These are phyloP conservation scores for Achaetomium macrosporum DNA, from an alignment of 2,329 filamentous ascomycete genomes.

Conservation along the genomic window DNA sequence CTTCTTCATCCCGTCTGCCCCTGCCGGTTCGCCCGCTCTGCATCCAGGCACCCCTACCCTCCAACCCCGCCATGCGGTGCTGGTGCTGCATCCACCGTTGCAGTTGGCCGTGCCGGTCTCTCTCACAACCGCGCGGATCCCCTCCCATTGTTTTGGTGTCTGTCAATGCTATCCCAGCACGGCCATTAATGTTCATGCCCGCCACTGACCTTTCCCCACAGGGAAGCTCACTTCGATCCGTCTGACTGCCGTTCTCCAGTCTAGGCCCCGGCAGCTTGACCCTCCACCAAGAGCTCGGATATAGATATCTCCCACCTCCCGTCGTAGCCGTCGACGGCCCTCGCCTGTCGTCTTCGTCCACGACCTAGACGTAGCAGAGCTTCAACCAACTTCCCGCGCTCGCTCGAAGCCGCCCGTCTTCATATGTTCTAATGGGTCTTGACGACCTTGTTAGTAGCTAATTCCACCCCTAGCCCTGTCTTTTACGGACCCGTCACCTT, in stretches of 20 bases:
- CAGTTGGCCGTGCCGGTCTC: slow-evolving; percentile 34
- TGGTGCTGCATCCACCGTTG: slow-evolving; percentile 29
- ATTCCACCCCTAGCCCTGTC: slow-evolving; percentile 13
- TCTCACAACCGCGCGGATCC: slow-evolving; percentile 34
- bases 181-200: slow-evolving; percentile 36
- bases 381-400: slow-evolving; percentile 40
- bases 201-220: slow-evolving; percentile 31
- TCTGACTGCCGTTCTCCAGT: slow-evolving; percentile 34
- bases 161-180: slow-evolving; percentile 33
- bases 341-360: slow-evolving; percentile 18
- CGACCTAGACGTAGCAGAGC: slow-evolving; percentile 30
- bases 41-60: slow-evolving; percentile 29
- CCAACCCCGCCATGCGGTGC: slow-evolving; percentile 35
- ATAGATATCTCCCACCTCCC: slow-evolving; percentile 31
- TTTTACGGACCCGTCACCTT: neutral
- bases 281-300: slow-evolving; percentile 31
- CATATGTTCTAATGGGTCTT: slow-evolving; percentile 24
- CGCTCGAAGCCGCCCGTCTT: slow-evolving; percentile 36
- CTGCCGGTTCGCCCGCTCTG: slow-evolving; percentile 30
- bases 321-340: slow-evolving; percentile 22
- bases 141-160: slow-evolving; percentile 33
- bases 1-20: slow-evolving; percentile 20
- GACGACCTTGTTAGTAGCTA: slow-evolving; percentile 24
- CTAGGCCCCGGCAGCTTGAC: slow-evolving; percentile 26
- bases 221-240: slow-evolving; percentile 34